Conservation (phyloP, 169 alveolate genomes). For the Cardiosporidium cionae region DNA sequence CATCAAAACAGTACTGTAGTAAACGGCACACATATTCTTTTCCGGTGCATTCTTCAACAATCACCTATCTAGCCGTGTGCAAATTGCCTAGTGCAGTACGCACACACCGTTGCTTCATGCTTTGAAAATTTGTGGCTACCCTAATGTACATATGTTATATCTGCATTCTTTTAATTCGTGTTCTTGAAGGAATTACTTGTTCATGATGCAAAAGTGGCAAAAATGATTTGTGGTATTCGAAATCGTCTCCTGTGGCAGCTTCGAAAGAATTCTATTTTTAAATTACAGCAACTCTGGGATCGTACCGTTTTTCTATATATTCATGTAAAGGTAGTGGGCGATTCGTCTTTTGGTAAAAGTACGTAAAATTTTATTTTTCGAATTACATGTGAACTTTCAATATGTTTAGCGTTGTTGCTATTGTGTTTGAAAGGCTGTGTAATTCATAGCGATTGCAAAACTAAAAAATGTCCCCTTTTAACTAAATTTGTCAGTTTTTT, state of each 20-base stretch:
- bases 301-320: conserved; percentile 15
- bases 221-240: conserved; percentile 36
- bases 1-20: neutral
- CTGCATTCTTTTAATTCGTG: too few species aligned
- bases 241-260: conserved; percentile 28
- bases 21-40: neutral
- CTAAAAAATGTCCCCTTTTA: too few species aligned
- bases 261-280: conserved; percentile 25
- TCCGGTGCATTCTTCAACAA: neutral
- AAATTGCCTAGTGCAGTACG: neutral
- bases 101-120: neutral
- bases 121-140: too few species aligned
- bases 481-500: too few species aligned
- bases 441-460: too few species aligned
- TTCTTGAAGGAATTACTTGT: conserved; percentile 26
- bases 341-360: too few species aligned
- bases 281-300: conserved; percentile 33
- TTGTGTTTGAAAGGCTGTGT: too few species aligned
- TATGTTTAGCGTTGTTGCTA: too few species aligned
- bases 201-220: conserved; percentile 24
- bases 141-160: too few species aligned
- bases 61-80: neutral
- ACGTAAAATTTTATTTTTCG: too few species aligned
- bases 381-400: too few species aligned
- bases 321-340: conserved; percentile 18